phyloP scores from a whole-genome alignment of 176 grass and related monocot genomes.

The Carex parvula region DNA sequence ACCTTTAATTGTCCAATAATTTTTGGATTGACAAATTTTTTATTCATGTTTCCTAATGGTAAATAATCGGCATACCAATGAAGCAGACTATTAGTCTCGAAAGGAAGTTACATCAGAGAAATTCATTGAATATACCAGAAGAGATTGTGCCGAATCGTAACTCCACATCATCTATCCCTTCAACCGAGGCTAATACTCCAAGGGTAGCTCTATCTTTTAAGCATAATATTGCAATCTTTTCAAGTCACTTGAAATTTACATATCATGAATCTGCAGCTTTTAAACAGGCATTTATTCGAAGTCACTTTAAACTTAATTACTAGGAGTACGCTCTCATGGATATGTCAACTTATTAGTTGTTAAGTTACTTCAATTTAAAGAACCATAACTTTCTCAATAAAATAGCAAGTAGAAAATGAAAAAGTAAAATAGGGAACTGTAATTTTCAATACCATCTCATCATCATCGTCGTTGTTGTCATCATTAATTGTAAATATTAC shows the following conservation, averaged over 20 bases:
- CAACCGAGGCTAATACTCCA: slow-evolving; percentile 27
- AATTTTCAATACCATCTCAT: not conserved
- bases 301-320: not conserved
- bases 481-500: not conserved
- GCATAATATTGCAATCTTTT: not conserved
- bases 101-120: slow-evolving; percentile 26
- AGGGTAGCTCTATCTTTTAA: not conserved
- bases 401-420: not conserved
- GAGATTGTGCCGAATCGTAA: not conserved
- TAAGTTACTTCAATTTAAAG: not conserved
- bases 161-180: slow-evolving; percentile 19
- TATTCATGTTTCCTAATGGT: slow-evolving; percentile 1
- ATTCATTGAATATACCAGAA: slow-evolving; percentile 38
- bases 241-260: slow-evolving; percentile 11
- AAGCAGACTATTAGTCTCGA: slow-evolving; percentile 30
- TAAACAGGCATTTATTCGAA: not conserved
- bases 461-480: not conserved
- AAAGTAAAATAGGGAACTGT: not conserved
- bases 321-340: not conserved
- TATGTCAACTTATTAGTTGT: not conserved
- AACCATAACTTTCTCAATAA: not conserved
- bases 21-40: slow-evolving; percentile 8
- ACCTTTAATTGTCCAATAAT: not conserved
- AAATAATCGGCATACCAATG: not conserved
- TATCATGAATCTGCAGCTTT: not conserved